phyloP scores from a whole-genome alignment of 495 filamentous ascomycete species.

The Penicillium chermesinum region DNA sequence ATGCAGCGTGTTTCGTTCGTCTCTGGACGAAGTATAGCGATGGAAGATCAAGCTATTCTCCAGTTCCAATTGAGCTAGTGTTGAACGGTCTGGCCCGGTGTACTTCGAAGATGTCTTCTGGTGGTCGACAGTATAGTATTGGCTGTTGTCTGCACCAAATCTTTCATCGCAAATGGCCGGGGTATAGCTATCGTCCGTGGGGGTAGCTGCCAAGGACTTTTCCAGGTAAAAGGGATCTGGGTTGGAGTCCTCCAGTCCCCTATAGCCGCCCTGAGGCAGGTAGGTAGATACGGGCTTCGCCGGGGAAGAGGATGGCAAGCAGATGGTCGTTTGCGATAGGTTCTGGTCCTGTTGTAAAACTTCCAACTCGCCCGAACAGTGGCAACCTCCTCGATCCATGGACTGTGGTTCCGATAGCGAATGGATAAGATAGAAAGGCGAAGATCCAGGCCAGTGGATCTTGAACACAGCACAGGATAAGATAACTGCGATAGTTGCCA shows the following conservation, averaged over 20 bases:
- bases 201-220: slow-evolving; percentile 29
- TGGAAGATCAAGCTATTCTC: slow-evolving; percentile 33
- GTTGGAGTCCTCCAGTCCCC: slow-evolving; percentile 37
- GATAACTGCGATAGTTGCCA: slow-evolving; percentile 10
- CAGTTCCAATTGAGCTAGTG: slow-evolving; percentile 33
- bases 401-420: slow-evolving; percentile 26
- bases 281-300: slow-evolving; percentile 35
- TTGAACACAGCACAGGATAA: slow-evolving; percentile 1
- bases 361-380: slow-evolving; percentile 33
- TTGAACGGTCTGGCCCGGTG: slow-evolving; percentile 28
- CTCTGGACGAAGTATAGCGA: slow-evolving; percentile 22
- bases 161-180: slow-evolving; percentile 33
- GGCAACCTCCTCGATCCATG: slow-evolving; percentile 40
- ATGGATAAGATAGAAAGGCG: slow-evolving; percentile 4
- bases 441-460: slow-evolving; percentile 3
- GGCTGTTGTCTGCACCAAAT: slow-evolving; percentile 29
- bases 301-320: slow-evolving; percentile 29
- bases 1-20: slow-evolving; percentile 22
- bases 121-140: slow-evolving; percentile 27
- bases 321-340: slow-evolving; percentile 32
- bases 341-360: slow-evolving; percentile 30
- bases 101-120: slow-evolving; percentile 11
- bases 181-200: slow-evolving; percentile 23
- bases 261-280: slow-evolving; percentile 25
- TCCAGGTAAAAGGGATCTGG: slow-evolving; percentile 46